These are phyloP conservation scores for Penicillium bovifimosum DNA, from an alignment of 495 filamentous ascomycete genomes.

Conservation along the genomic window DNA sequence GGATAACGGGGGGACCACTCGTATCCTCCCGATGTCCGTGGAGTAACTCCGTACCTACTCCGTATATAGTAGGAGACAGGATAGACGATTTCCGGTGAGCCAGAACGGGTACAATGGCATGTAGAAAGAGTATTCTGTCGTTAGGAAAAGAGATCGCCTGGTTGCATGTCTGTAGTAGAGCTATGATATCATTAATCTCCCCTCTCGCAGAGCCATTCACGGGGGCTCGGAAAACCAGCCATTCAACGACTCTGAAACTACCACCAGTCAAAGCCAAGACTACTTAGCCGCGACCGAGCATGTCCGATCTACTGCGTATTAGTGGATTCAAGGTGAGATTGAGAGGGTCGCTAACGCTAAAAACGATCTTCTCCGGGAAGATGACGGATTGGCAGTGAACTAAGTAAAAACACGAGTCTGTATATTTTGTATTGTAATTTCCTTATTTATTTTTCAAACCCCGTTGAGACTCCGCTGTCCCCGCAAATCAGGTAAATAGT, in stretches of 20 bases:
- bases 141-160: too few relatives aligned
- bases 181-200: slow-evolving; percentile 11
- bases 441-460: too few relatives aligned
- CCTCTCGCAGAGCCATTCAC: background rate
- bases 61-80: background rate
- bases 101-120: background rate
- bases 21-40: background rate
- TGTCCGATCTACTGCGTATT: slow-evolving; percentile 15
- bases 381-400: background rate
- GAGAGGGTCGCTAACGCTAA: slow-evolving; percentile 1
- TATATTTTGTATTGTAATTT: too few relatives aligned
- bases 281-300: slow-evolving; percentile 12
- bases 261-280: slow-evolving; percentile 1
- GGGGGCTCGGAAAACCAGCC: slow-evolving; percentile 6
- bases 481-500: background rate
- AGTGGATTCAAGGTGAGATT: background rate
- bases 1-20: background rate
- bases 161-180: background rate
- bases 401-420: background rate
- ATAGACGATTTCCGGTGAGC: background rate
- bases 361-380: slow-evolving; percentile 6
- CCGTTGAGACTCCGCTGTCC: slow-evolving; percentile 16
- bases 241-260: background rate
- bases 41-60: background rate
- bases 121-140: too few relatives aligned